Base-by-base conservation (phyloP, 768 basidiomycete species). In the Calocera cornea region DNA sequence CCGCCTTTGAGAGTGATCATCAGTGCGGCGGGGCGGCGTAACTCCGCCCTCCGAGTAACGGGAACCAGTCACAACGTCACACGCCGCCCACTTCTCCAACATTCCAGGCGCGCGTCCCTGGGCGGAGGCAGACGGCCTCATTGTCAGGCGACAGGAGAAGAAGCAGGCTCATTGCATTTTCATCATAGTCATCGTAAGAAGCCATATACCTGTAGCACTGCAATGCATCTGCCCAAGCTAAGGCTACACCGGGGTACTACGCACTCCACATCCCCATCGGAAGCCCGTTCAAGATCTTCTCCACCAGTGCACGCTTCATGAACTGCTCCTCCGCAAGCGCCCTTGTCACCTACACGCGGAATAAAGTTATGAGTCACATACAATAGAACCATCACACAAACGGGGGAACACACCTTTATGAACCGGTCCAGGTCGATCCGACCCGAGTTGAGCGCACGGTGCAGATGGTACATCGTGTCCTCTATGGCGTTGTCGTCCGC, bases 401-500 rank as follows among this genome's bases (percentile, higher is more conserved):
- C 8, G 63, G 34, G 50, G 40, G 31, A 64, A 81, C 86, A 75
- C 74, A 91, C 94, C 79, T 92, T 87, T 67, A 97, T 80, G 80
- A 97, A 98, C 44, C 90, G 84, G 74, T 99, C 95, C 67, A 98
- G 83, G 79, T 98, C 95, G 69, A 97, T 88, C 68, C 92, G 85
- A 0, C 91, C 91, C 65, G 87, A 80, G 74, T 97, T 97, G 70
- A 99, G 80, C 0, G 94, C 95, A 69, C 94, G 84, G 71, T 95
- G 92, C 60, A 99, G 83, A 76, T 98, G 94, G 78, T 97, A 99
- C 68, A 97, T 89, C 54, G 95, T 95, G 76, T 98, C 97, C 78
- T 97, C 95, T 74, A 98, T 94, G 1, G 95, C 93, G 73, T 93
- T 94, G 77, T 98, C 97, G 76, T 99, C 97, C n/a, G 97, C 95